These are phyloP conservation scores for Stropharia rugosoannulata DNA, from an alignment of 768 basidiomycete species.

Conservation along the genomic window DNA sequence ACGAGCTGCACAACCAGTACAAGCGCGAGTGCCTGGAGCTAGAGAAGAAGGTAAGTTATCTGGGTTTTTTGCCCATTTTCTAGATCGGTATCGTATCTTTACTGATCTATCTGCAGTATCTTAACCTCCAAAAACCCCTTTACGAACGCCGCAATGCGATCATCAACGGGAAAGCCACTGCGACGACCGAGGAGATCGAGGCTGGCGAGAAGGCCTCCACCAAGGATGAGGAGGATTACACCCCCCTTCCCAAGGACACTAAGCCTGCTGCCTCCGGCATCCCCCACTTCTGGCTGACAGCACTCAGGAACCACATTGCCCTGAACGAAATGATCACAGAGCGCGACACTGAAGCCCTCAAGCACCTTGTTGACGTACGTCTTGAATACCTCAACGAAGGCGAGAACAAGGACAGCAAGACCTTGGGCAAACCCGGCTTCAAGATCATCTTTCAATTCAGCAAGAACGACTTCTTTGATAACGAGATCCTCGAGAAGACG, in stretches of 20 bases:
- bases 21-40: constrained; percentile 94
- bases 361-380: constrained; percentile 76
- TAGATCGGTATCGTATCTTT: constrained; percentile 5
- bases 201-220: constrained; percentile 71
- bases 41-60: constrained; percentile 81
- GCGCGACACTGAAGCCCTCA: constrained; percentile 85
- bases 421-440: constrained; percentile 84
- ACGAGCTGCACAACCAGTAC: constrained; percentile 89
- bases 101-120: constrained; percentile 49
- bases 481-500: constrained; percentile 84
- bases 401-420: constrained; percentile 39
- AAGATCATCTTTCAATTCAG: constrained; percentile 82
- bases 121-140: constrained; percentile 75
- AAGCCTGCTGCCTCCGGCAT: constrained; percentile 52
- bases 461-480: constrained; percentile 86
- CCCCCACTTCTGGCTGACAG: constrained; percentile 98
- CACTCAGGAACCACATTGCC: constrained; percentile 87
- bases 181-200: constrained; percentile 80
- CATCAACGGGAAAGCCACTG: constrained; percentile 72
- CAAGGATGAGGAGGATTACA: constrained; percentile 76
- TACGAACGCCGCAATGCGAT: constrained; percentile 86
- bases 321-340: constrained; percentile 91
- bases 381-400: constrained; percentile 68
- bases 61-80: constrained; percentile 5
- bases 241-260: constrained; percentile 54